Base-by-base conservation (phyloP, 495 filamentous ascomycete species). In the Podospora pseudopauciseta region DNA sequence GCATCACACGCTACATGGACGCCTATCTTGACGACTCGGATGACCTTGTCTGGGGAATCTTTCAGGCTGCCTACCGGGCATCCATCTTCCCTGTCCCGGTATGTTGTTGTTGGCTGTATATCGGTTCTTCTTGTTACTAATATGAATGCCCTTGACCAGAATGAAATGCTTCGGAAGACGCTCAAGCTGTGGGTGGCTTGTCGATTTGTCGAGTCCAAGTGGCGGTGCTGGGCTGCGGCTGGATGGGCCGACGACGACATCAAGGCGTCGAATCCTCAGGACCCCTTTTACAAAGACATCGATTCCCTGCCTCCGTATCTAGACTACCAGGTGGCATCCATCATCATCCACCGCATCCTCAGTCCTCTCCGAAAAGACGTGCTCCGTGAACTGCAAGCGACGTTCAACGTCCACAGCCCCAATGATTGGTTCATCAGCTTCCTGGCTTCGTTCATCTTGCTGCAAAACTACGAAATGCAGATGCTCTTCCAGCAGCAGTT, bases 401-500 rank as follows among this genome's bases (percentile, higher is more conserved):
- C 76, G 0, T 64, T 80, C 67, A 73, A 75, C 67, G 69, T 68
- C 0, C 76, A 79, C 71, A 77, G 71, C n/a, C 70, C 79, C 5
- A 70, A 71, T 39, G 75, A 79, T 28, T 80, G 79, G 79, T 79
- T 73, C 64, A 59, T 69, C 23, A 76, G 76, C 5, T 80, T 80
- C 49, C 53, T 80, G 28, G 73, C 71, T 11, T 74, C 67, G 1
- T 80, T 80, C 61, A 78, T 80, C 54, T 69, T 80, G 39, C 70
- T 80, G n/a, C 78, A 80, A 56, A 80, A 80, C 64, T 80, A 80
- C 65, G 79, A 80, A 59, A 74, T 78, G 66, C 74, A 77, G 62
- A 74, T 77, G 70, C 62, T 68, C 4, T 79, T 79, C 60, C 76
- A 79, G 63, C 44, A 68, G 30, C 67, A 75, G 67, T 80, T 80